Percentiles rank a stretch among this genome's conserved stretches.
These are phyloP conservation scores for Sclerotinia sclerotiorum DNA, from an alignment of 2,329 filamentous ascomycete genomes.

Conservation along the genomic window DNA sequence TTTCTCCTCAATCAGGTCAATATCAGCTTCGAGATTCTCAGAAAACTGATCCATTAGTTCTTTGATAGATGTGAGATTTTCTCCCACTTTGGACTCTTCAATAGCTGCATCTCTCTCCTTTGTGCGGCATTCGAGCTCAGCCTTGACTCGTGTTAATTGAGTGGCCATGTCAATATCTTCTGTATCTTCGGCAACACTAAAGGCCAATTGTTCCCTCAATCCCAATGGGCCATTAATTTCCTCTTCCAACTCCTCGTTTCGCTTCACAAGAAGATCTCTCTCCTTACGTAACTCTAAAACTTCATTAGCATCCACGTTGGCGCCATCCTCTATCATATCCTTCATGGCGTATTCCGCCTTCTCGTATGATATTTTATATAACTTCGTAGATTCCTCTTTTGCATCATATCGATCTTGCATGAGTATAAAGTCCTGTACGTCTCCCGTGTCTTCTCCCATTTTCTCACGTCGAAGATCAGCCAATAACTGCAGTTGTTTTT, in stretches of 20 bases:
- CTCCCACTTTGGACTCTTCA: not conserved
- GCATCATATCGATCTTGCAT: not conserved
- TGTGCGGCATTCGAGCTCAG: not conserved
- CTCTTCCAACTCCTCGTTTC: constrained; percentile 10
- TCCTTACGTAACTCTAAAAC: not conserved
- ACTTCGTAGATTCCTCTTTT: not conserved
- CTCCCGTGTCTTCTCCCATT: not conserved
- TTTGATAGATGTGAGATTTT: not conserved
- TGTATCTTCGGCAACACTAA: not conserved
- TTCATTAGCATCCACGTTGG: constrained; percentile 6
- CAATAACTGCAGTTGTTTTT: not conserved
- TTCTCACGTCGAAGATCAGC: not conserved
- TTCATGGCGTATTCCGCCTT: not conserved
- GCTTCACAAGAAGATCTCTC: constrained; percentile 1
- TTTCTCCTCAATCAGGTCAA: not conserved
- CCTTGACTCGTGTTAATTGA: constrained; percentile 1
- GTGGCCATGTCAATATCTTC: not conserved
- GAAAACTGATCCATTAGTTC: constrained; percentile 8
- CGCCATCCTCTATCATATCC: not conserved
- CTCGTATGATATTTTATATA: constrained; percentile 1
- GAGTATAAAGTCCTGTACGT: constrained; percentile 7
- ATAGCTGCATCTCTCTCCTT: constrained; percentile 6
- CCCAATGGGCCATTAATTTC: constrained; percentile 13
- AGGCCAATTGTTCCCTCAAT: constrained; percentile 9
- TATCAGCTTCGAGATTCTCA: not conserved